Conservation (phyloP, 2,329 filamentous ascomycete genomes). For the Colletotrichum sidae region DNA sequence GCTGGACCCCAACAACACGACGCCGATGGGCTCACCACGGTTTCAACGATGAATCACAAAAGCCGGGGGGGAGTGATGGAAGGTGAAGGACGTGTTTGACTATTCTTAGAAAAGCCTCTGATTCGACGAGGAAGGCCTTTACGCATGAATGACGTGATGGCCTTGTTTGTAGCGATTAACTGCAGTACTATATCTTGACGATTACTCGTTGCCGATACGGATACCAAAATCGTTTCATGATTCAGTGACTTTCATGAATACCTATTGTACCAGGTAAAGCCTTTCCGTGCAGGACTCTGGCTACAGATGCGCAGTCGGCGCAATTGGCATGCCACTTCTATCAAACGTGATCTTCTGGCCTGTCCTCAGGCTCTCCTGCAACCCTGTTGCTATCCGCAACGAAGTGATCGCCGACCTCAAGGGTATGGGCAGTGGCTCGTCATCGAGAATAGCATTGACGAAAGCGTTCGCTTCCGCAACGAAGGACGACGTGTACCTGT, state of each 20-base stretch:
- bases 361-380: conserved; percentile 37
- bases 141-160: no score
- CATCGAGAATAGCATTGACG: conserved; percentile 37
- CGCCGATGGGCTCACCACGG: no score
- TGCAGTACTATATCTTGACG: background rate
- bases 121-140: no score
- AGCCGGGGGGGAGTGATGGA: no score
- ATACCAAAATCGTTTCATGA: background rate
- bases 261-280: no score
- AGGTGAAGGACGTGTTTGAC: no score
- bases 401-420: conserved; percentile 31
- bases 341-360: conserved; percentile 36
- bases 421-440: conserved; percentile 37
- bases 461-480: conserved; percentile 43
- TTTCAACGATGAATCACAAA: no score
- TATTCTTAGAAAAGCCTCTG: no score
- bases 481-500: conserved; percentile 44
- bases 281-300: background rate
- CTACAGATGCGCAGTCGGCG: background rate
- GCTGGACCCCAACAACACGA: no score
- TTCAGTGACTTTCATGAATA: background rate
- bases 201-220: background rate
- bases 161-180: no score
- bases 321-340: conserved; percentile 16
- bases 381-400: conserved; percentile 37